These are phyloP conservation scores for Spergularia bocconei DNA, from an alignment of 148 eudicot genomes.

Conservation along the genomic window DNA sequence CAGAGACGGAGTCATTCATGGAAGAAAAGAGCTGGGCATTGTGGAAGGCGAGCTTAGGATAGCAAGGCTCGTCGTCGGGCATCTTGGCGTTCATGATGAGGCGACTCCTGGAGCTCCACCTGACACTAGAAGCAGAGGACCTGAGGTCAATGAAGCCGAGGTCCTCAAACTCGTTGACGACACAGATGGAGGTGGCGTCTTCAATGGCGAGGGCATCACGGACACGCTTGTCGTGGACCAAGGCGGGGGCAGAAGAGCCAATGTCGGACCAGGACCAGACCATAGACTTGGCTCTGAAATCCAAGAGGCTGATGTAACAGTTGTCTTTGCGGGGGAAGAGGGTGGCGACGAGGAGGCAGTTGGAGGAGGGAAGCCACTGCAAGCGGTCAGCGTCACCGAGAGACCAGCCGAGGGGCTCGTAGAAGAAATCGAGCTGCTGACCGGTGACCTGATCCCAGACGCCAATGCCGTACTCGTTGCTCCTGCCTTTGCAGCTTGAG, in stretches of 20 bases:
- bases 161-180: conserved; percentile 84
- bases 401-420: conserved; percentile 80
- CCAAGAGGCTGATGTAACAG: conserved; percentile 79
- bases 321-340: conserved; percentile 79
- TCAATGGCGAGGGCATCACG: conserved; percentile 84
- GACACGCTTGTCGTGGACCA: conserved; percentile 49
- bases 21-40: conserved; percentile 79
- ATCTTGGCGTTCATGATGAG: conserved; percentile 47
- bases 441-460: conserved; percentile 89
- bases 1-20: conserved; percentile 76
- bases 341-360: conserved; percentile 72
- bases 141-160: conserved; percentile 88
- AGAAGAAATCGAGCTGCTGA: conserved; percentile 73
- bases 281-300: conserved; percentile 65
- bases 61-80: conserved; percentile 71
- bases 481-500: conserved; percentile 83
- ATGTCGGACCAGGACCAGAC: conserved; percentile 87
- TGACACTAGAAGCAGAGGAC: conserved; percentile 37
- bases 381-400: conserved; percentile 83
- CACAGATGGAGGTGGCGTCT: conserved; percentile 59
- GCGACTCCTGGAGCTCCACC: conserved; percentile 84
- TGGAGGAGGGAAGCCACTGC: conserved; percentile 67
- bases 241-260: conserved; percentile 27
- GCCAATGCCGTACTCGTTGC: conserved; percentile 84
- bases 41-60: conserved; percentile 72